phyloP scores from a whole-genome alignment of 805 yeast genomes.

The Saccharomycopsis javanensis region DNA sequence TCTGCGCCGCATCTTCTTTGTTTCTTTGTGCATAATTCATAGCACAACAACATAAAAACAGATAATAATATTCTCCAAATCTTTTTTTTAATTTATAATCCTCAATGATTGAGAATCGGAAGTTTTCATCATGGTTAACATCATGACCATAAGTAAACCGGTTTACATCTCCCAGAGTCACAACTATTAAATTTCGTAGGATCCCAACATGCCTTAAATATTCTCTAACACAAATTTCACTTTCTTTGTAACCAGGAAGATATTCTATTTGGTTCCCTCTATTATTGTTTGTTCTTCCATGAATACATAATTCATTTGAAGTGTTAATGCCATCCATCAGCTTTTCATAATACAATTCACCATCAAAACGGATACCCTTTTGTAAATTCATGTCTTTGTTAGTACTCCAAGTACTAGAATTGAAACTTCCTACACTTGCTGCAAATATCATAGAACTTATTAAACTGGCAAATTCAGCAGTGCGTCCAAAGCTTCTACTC shows the following conservation, averaged over 20 bases:
- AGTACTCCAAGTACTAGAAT: neutral
- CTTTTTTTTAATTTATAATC: neutral
- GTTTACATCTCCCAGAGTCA: neutral
- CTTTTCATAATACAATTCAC: neutral
- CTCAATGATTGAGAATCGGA: slow-evolving; percentile 32
- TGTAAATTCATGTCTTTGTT: neutral
- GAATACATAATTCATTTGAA: neutral
- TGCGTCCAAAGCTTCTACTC: neutral
- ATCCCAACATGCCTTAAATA: neutral
- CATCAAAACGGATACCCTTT: neutral
- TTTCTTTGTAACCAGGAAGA: neutral
- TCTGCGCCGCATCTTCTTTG: slow-evolving; percentile 18
- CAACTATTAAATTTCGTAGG: neutral
- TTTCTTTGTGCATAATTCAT: slow-evolving; percentile 18
- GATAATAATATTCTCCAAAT: slow-evolving; percentile 19
- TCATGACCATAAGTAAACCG: too few relatives aligned
- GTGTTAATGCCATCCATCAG: neutral
- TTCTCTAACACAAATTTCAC: neutral
- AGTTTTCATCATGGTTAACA: slow-evolving; percentile 23
- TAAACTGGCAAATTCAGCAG: neutral
- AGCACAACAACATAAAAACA: slow-evolving; percentile 19
- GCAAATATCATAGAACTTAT: neutral
- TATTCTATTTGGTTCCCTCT: neutral
- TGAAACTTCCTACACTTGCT: neutral
- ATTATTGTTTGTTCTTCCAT: neutral